Evolutionary conservation across 768 basidiomycete species (phyloP), one percentile per base, ranked within the genome.

Genomic region (Artomyces pyxidatus): DNA sequence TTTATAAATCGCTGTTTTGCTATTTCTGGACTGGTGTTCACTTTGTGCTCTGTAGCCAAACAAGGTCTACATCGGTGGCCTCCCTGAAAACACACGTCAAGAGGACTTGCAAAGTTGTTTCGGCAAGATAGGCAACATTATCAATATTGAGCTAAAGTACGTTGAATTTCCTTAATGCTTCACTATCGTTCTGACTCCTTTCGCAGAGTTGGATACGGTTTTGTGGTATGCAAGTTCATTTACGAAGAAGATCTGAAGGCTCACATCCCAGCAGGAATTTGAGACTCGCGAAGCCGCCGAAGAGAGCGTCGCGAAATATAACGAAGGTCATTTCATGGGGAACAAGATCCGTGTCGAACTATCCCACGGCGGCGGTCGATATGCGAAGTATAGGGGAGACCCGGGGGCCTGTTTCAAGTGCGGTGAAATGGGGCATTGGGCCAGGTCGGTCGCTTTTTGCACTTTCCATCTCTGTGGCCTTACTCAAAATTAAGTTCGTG

Each of bases 261-360:
- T 44, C 32, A 51, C 61, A 35, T 54, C 45, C 45, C 28, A 44
- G 1, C 54, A 92, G 88, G 89, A 91, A 78, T 92, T 92, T 56
- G 88, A 89, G 27, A 83, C 50, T 43, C 76, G 78, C 40, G 82
- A 85, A 57, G 85, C 89, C 35, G 89, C 89, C 1, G 88, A 91
- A 62, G 84, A 88, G 64, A 88, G 88, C 51, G 87, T 92, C 5
- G 78, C 81, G 4, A 90, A 90, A 62, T 93, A 92, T 58, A 78
- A 93, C 54, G 88, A 91, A 70, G 88, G 89, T 1, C 83, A 73
- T 53, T 93, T 93, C 63, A 88, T 93, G 88, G 89, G 90, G 37
- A 90, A 89, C 65, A 90, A 88, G 71, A 90, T 93, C 48, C 81
- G 86, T 10, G 90, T 92, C 9, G 90, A 92, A 61, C 68, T 84